A percentile compares a stretch with the other conserved stretches of the same genome.
Evolutionary conservation across 83 land plant species (phyloP).

Genomic region (Thuja plicata): DNA sequence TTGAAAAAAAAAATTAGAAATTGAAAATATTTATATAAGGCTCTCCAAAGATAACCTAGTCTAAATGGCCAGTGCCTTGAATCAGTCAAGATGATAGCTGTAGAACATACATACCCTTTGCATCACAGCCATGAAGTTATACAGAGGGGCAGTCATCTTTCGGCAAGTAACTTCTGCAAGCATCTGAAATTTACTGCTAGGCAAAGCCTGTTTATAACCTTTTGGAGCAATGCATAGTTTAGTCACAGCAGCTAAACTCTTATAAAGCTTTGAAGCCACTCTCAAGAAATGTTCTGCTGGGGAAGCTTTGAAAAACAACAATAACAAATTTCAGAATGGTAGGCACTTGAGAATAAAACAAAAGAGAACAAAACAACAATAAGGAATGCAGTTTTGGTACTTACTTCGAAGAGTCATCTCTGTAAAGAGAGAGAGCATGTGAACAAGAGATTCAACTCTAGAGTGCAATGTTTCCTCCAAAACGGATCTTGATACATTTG

Average conservation of each 20-base stretch:
- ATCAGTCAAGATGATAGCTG: not conserved
- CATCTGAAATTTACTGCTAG: constrained; percentile 67
- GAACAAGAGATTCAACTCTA: constrained; percentile 60
- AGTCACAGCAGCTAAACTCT: constrained; percentile 76
- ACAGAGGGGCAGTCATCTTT: constrained; percentile 75
- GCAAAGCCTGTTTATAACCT: constrained; percentile 74
- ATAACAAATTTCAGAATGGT: not conserved
- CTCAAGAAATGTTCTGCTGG: constrained; percentile 79
- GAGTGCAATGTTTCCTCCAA: constrained; percentile 67
- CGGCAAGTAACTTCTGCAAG: constrained; percentile 88
- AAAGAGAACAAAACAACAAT: constrained; percentile 4
- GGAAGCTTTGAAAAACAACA: constrained; percentile 43
- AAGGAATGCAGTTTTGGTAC: not conserved
- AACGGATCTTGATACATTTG: constrained; percentile 14
- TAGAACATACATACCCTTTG: constrained; percentile 59
- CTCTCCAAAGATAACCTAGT: not conserved
- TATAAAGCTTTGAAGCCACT: constrained; percentile 66
- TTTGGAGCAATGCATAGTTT: constrained; percentile 85
- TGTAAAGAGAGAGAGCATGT: constrained; percentile 58
- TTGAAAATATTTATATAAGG: not conserved
- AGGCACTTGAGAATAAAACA: not conserved
- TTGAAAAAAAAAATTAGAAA: not conserved
- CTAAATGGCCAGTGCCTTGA: not conserved
- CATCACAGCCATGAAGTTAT: constrained; percentile 75
- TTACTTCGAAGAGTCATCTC: constrained; percentile 72